phyloP scores from a whole-genome alignment of 805 yeast genomes.

The Wickerhamomyces chambardii region DNA sequence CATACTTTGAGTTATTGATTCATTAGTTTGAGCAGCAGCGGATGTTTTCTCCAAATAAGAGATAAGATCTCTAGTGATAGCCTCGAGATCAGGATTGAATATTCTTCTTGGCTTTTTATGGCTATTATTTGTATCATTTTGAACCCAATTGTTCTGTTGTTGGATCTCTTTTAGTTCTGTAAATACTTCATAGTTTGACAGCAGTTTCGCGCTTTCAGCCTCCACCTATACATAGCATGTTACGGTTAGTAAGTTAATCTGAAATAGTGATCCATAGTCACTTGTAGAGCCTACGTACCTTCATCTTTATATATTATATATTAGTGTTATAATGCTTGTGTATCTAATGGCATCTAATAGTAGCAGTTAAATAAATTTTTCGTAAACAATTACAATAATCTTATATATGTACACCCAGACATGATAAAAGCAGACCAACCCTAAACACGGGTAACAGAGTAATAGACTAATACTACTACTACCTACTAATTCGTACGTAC shows the following conservation, averaged over 20 bases:
- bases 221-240: slow-evolving; percentile 22
- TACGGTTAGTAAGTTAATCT: too few relatives aligned
- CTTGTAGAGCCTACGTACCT: neutral
- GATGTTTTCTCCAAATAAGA: slow-evolving; percentile 9
- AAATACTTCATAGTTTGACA: slow-evolving; percentile 49
- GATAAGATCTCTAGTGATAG: slow-evolving; percentile 22
- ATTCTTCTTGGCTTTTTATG: slow-evolving; percentile 15
- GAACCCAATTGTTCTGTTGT: slow-evolving; percentile 23
- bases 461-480: too few relatives aligned
- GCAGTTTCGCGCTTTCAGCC: slow-evolving; percentile 38
- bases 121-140: slow-evolving; percentile 5
- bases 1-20: slow-evolving; percentile 20
- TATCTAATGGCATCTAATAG: too few relatives aligned
- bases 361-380: too few relatives aligned
- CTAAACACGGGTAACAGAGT: too few relatives aligned
- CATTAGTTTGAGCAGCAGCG: slow-evolving; percentile 16
- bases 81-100: slow-evolving; percentile 25
- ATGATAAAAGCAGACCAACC: too few relatives aligned
- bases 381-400: too few relatives aligned
- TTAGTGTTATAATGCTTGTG: too few relatives aligned
- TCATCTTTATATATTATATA: too few relatives aligned
- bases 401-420: too few relatives aligned
- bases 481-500: too few relatives aligned
- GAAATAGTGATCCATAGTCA: too few relatives aligned
- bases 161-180: slow-evolving; percentile 38